Conservation (phyloP, 805 yeast genomes). For the Yarrowia alimentaria region DNA sequence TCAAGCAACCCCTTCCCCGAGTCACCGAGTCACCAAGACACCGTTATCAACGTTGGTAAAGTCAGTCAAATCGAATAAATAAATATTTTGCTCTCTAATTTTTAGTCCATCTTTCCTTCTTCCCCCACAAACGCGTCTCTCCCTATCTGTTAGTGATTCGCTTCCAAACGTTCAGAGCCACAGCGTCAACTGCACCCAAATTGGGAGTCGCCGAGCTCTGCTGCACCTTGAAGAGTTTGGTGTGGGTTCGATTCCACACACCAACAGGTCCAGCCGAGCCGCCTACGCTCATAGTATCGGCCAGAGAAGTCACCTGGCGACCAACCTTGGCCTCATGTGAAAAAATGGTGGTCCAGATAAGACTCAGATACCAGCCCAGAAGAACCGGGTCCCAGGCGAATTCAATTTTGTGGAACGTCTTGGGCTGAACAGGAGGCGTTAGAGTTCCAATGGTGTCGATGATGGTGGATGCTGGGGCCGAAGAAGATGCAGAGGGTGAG, state of each 20-base stretch:
- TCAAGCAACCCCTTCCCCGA: too few species aligned
- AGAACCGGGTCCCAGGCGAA: conserved; percentile 21
- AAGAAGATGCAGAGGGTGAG: not conserved
- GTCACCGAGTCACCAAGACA: too few species aligned
- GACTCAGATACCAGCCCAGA: conserved; percentile 21
- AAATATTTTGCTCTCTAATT: too few species aligned
- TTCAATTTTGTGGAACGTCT: conserved; percentile 16
- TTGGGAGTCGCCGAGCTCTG: conserved; percentile 13
- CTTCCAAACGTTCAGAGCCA: conserved; percentile 22
- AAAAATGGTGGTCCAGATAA: conserved; percentile 11
- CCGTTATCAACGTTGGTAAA: too few species aligned
- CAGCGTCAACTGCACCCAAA: conserved; percentile 23
- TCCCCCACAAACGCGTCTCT: too few species aligned
- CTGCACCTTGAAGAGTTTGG: conserved; percentile 20
- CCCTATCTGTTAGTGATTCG: conserved; percentile 22
- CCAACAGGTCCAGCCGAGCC: conserved; percentile 14
- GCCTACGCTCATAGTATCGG: conserved; percentile 8
- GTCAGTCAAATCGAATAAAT: too few species aligned
- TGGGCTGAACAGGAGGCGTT: conserved; percentile 1
- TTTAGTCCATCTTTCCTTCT: too few species aligned
- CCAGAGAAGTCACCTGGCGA: conserved; percentile 19
- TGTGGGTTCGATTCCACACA: conserved; percentile 19
- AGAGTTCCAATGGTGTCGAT: conserved; percentile 12
- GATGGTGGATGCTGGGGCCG: not conserved
- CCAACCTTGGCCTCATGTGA: conserved; percentile 23